Base-by-base conservation (phyloP, 2,329 filamentous ascomycete genomes). In the Geosmithia putterillii region DNA sequence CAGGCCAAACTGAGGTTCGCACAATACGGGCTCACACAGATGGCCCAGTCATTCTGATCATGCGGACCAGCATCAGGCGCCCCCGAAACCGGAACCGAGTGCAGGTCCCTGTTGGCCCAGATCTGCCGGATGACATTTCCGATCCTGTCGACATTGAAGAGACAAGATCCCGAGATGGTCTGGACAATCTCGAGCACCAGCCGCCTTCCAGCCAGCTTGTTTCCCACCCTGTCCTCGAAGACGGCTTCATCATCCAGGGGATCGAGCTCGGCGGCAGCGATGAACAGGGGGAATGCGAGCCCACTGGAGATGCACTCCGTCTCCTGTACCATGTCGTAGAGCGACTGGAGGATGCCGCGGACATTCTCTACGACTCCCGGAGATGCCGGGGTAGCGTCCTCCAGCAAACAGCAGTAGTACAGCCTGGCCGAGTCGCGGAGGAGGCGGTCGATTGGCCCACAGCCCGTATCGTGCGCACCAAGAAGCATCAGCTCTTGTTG, bases 71-170 rank as follows among this genome's bases (percentile, higher is more conserved):
- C 10, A 32, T 32, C 6, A 8, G 2, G 38, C n/a, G 19, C 15
- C 18, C 12, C 38, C 38, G n/a, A n/a, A n/a, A n/a, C n/a, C 19
- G 38, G 19, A 8, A 48, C 35, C 2, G 49, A 38, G 12, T 50
- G 37, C 2, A 57, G 40, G 19, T 71, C 66, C 19, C 68, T 57
- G 38, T 60, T 60, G 44, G 63, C 61, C 69, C 69, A 71, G 10
- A 71, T 59, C 38, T 65, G 68, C 9, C 62, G 57, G 42, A 71
- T 67, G 3, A 71, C 69, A 1, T 63, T 61, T 10, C 64, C 55
- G 7, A 65, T 69, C 18, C 65, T 59, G 9, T 61, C 57, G 7
- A 70, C 58, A 39, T 71, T 71, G 1, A 52, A 55, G 1, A 69
- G 53, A 2, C 65, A 66, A 0, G 57, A 62, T 19, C 62, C 57